These are phyloP conservation scores for Tremella fuciformis DNA, from an alignment of 768 basidiomycete genomes.

Conservation along the genomic window DNA sequence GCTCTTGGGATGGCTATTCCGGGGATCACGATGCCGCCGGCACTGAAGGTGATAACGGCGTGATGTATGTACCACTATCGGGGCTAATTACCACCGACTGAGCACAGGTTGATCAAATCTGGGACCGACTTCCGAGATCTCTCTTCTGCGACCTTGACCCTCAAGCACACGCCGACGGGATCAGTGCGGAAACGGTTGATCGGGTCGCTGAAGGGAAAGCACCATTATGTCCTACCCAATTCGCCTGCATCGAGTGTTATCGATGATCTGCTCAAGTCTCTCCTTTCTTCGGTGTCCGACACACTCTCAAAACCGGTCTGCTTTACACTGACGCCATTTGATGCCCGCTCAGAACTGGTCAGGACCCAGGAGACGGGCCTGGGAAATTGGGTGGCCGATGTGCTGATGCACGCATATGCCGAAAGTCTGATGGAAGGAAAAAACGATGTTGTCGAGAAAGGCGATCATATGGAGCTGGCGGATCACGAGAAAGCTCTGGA, in stretches of 20 bases:
- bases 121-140: constrained; percentile 87
- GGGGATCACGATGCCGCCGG: constrained; percentile 36
- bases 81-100: not conserved
- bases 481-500: constrained; percentile 25
- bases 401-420: constrained; percentile 68
- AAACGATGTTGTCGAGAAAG: constrained; percentile 45
- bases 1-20: constrained; percentile 44
- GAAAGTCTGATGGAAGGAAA: constrained; percentile 43
- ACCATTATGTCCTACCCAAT: constrained; percentile 62
- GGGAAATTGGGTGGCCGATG: constrained; percentile 76
- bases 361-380: constrained; percentile 66
- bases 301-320: constrained; percentile 75
- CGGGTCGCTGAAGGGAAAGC: constrained; percentile 60
- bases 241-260: constrained; percentile 62
- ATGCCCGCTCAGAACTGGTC: constrained; percentile 71
- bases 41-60: constrained; percentile 40
- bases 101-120: constrained; percentile 63
- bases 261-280: constrained; percentile 60
- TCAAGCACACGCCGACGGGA: constrained; percentile 57
- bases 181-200: constrained; percentile 64
- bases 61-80: constrained; percentile 16
- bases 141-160: constrained; percentile 67
- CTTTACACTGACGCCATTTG: constrained; percentile 64
- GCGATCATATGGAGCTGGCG: constrained; percentile 54
- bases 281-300: constrained; percentile 67